These are phyloP conservation scores for Pterula multifida DNA, from an alignment of 1,284 basidiomycete species.

Conservation along the genomic window DNA sequence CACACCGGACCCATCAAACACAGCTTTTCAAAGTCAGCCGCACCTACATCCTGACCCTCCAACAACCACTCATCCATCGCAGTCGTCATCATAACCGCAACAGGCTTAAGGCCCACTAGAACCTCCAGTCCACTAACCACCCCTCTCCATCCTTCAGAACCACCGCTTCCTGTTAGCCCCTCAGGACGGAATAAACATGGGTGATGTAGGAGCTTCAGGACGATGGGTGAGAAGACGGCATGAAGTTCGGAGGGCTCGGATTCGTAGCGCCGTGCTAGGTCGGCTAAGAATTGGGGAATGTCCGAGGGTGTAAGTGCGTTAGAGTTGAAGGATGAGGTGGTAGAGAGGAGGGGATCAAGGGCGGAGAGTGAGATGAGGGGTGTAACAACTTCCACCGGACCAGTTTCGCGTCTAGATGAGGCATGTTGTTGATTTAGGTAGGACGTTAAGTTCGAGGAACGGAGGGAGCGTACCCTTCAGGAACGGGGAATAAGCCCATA, in stretches of 20 bases:
- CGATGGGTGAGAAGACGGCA: constrained; percentile 43
- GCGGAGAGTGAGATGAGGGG: constrained; percentile 1
- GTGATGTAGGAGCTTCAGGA: constrained; percentile 48
- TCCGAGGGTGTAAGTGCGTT: constrained; percentile 38
- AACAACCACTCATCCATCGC: constrained; percentile 63
- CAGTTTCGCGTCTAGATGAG: constrained; percentile 1
- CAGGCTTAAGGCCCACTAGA: constrained; percentile 71
- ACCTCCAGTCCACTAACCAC: constrained; percentile 75
- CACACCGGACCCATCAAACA: constrained; percentile 76
- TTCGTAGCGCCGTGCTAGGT: constrained; percentile 60
- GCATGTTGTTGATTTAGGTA: constrained; percentile 17
- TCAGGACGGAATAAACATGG: constrained; percentile 48
- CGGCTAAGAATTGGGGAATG: constrained; percentile 59
- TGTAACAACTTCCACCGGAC: background rate
- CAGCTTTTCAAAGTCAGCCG: constrained; percentile 47
- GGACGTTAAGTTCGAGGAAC: constrained; percentile 44
- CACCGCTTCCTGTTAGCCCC: constrained; percentile 52
- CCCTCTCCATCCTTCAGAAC: constrained; percentile 59
- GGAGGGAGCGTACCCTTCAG: constrained; percentile 53
- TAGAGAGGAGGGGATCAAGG: constrained; percentile 44
- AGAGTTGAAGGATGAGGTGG: constrained; percentile 29
- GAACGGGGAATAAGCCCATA: constrained; percentile 90
- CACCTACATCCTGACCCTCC: constrained; percentile 30
- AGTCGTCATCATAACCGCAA: constrained; percentile 70
- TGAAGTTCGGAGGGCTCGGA: constrained; percentile 42